Evolutionary conservation across 352 stramenopile genomes (phyloP).

Genomic region (Pythium pyrilobum): DNA sequence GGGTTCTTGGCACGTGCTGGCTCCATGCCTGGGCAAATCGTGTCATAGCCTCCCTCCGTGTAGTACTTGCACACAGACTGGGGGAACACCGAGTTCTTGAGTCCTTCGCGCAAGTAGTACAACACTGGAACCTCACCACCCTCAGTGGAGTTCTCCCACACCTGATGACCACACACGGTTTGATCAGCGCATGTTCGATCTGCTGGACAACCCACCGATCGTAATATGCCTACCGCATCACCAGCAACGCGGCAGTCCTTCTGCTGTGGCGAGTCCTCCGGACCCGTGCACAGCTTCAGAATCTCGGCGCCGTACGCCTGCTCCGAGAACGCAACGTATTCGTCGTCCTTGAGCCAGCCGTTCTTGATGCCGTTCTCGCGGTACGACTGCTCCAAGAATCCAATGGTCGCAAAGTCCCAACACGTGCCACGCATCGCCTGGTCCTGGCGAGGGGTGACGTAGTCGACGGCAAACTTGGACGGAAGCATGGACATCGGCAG

Average conservation of each 20-base stretch:
- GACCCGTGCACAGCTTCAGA: constrained; percentile 60
- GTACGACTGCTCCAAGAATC: constrained; percentile 77
- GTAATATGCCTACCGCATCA: constrained; percentile 28
- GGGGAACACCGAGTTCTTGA: constrained; percentile 70
- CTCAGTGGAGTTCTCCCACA: constrained; percentile 81
- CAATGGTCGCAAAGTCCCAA: constrained; percentile 81
- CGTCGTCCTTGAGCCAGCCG: constrained; percentile 59
- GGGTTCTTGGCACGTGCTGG: constrained; percentile 49
- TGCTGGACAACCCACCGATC: background rate
- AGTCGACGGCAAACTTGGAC: constrained; percentile 77
- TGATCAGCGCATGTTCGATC: background rate
- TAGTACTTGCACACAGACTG: constrained; percentile 71
- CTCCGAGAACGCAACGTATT: constrained; percentile 78
- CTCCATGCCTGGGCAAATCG: constrained; percentile 57
- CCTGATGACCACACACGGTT: too few species aligned
- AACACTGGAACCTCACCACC: constrained; percentile 66
- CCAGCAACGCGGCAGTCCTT: constrained; percentile 63
- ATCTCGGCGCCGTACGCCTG: constrained; percentile 75
- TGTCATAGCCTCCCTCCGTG: constrained; percentile 49
- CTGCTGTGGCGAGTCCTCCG: constrained; percentile 59
- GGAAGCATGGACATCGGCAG: constrained; percentile 64
- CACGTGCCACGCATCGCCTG: constrained; percentile 73
- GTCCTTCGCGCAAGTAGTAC: constrained; percentile 73
- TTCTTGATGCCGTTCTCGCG: constrained; percentile 55
- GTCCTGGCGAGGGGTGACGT: constrained; percentile 69